Evolutionary conservation across 2,329 filamentous ascomycete species (phyloP), one percentile per base, ranked within the genome.

Genomic region (Colletotrichum australisinense): DNA sequence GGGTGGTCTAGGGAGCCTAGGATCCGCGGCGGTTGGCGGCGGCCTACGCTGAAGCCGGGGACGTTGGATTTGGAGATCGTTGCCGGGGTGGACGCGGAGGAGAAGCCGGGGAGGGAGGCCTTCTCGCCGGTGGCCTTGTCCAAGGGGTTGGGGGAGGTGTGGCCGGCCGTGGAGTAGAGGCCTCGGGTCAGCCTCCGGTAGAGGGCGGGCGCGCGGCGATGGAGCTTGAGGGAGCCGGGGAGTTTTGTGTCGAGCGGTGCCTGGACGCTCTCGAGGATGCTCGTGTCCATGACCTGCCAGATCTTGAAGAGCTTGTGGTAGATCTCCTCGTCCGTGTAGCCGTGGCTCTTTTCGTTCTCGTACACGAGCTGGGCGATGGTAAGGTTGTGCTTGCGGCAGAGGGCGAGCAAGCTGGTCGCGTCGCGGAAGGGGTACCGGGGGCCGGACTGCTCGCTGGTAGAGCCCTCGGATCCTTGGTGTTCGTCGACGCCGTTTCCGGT

Each of bases 341-440:
- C 86, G 5, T 86, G 82, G 75, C 86, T 86, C 79, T 86, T 88
- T 73, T 88, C 86, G 65, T 88, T 88, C 77, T 88, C 86, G 69
- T 87, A 88, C 4, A 88, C 86, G 35, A 88, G 75, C 75, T 88
- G 86, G 1, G 86, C 86, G 32, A 88, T 88, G 4, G 86, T 88
- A 7, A 88, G 78, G 67, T 88, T 88, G 77, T 88, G 84, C 74
- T 86, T 85, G 62, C 84, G 82, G 69, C 86, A 88, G 2, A 88
- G 77, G 4, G 83, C 81, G 56, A 88, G 77, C 30, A 88, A 77
- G 74, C 86, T 88, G 60, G 78, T 78, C 7, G 84, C 86, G 58
- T 88, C 84, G 49, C 84, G 84, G 78, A 88, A 88, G 0, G 85
- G 81, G 70, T 87, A 87, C 5, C 82, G 81, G 22, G 86, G 86